These are phyloP conservation scores for Yamadazyma olivae DNA, from an alignment of 805 yeast genomes.

Conservation along the genomic window DNA sequence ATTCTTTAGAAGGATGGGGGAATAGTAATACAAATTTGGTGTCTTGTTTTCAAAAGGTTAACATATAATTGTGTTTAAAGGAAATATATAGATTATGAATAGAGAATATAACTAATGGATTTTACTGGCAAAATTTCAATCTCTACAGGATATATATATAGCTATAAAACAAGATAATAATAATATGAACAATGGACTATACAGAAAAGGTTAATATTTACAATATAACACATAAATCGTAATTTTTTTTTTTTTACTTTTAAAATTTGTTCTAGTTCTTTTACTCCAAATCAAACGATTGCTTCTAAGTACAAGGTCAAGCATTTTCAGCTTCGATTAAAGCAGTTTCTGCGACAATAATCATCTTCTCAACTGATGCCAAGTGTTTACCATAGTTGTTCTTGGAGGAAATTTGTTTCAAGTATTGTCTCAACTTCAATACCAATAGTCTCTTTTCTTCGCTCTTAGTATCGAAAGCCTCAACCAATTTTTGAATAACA, in stretches of 20 bases:
- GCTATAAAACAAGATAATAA: conserved; percentile 13
- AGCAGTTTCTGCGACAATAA: conserved; percentile 52
- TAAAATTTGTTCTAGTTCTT: too few relatives aligned
- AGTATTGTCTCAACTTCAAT: conserved; percentile 71
- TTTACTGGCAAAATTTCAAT: too few relatives aligned
- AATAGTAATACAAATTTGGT: too few relatives aligned
- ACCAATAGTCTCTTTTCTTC: conserved; percentile 68
- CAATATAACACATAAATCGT: conserved; percentile 4
- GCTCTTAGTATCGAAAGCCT: conserved; percentile 60
- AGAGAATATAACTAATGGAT: background rate
- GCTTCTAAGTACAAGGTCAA: background rate
- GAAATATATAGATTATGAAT: background rate
- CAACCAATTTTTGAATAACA: conserved; percentile 92
- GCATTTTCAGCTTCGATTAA: conserved; percentile 35
- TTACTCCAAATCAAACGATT: background rate
- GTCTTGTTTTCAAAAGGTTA: too few relatives aligned
- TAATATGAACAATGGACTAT: conserved; percentile 8
- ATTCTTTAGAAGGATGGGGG: background rate
- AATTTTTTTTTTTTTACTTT: background rate
- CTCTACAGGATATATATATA: conserved; percentile 2
- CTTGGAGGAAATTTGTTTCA: conserved; percentile 65
- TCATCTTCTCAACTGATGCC: conserved; percentile 76
- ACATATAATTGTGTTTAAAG: too few relatives aligned
- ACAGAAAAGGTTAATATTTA: conserved; percentile 9
- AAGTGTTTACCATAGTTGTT: conserved; percentile 76